Evolutionary conservation across 176 grass and related monocot species (phyloP), one percentile per base, ranked within the genome.

Genomic region (Ananas comosus): DNA sequence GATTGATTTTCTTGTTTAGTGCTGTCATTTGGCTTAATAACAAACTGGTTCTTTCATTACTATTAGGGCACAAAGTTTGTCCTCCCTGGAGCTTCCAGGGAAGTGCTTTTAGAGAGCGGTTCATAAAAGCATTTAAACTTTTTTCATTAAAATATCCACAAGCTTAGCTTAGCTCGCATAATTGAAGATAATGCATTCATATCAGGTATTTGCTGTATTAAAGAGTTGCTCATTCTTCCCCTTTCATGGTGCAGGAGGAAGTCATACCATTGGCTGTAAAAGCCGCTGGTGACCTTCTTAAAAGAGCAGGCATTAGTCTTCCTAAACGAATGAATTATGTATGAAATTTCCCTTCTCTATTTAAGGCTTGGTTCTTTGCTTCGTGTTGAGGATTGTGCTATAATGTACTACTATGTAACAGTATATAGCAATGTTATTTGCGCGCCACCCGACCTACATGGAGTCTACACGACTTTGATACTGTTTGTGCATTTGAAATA

Each of bases 321-420:
- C 72, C 82, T 10, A 52, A 80, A 70, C 72, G 82, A 23, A 85
- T 85, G 82, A 85, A 85, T 9, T 80, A 71, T 68, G n/a, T 85
- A 6, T 85, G 67, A 59, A 7, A 7, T 21, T 18, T 59, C 9
- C 14, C 54, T 7, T n/a, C 16, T 17, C 33, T 42, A 0, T 42
- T 56, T 10, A 3, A 56, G 3, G 53, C 11, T 58, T 59, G 13
- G 54, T 59, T 59, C 19, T 18, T 59, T 3, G 14, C 5, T 18
- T 19, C 54, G 16, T 14, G 54, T 17, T 21, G n/a, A 17, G 33
- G 33, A 42, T 6, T 42, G 5, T 42, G 33, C 33, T 7, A 42
- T 8, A 42, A 42, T 42, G 33, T 42, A 42, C 33, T n/a, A 42
- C 6, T 42, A 42, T 42, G 33, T 42, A 42, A 42, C 4, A 42